phyloP scores from a whole-genome alignment of 768 basidiomycete genomes.

The Naganishia randhawae region DNA sequence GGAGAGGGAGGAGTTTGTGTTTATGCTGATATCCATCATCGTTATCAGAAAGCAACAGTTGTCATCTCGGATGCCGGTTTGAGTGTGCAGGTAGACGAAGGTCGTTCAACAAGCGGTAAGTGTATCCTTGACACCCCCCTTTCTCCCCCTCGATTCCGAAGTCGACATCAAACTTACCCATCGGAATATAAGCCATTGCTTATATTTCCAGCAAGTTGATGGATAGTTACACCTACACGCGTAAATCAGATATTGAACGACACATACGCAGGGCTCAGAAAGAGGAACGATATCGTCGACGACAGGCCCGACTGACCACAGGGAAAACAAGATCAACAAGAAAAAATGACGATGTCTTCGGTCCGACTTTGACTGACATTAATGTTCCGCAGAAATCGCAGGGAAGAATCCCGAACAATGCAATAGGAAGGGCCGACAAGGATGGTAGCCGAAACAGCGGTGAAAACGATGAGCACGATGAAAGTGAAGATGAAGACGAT shows the following conservation, averaged over 20 bases:
- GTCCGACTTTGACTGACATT: background rate
- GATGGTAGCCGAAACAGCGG: constrained; percentile 50
- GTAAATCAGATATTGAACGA: constrained; percentile 21
- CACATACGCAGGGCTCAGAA: constrained; percentile 3
- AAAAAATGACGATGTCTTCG: constrained; percentile 5
- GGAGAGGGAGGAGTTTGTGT: constrained; percentile 1
- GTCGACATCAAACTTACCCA: background rate
- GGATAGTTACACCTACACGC: constrained; percentile 66
- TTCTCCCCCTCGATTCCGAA: background rate
- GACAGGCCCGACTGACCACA: background rate
- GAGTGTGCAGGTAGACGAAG: constrained; percentile 78
- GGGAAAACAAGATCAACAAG: background rate
- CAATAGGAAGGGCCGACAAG: constrained; percentile 1
- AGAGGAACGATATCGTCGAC: constrained; percentile 1
- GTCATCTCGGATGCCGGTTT: constrained; percentile 68
- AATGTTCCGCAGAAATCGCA: background rate
- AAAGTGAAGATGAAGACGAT: constrained; percentile 37
- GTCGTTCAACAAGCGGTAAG: constrained; percentile 71
- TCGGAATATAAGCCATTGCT: constrained; percentile 63
- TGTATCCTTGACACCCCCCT: constrained; percentile 23
- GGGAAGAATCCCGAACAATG: background rate
- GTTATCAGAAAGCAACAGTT: constrained; percentile 62
- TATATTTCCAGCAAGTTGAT: constrained; percentile 76
- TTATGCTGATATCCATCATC: background rate
- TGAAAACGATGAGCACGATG: constrained; percentile 39